Percentiles rank a stretch among this genome's conserved stretches.
These are phyloP conservation scores for Xylaria sp. DNA, from an alignment of 2,329 filamentous ascomycete genomes.

Conservation along the genomic window DNA sequence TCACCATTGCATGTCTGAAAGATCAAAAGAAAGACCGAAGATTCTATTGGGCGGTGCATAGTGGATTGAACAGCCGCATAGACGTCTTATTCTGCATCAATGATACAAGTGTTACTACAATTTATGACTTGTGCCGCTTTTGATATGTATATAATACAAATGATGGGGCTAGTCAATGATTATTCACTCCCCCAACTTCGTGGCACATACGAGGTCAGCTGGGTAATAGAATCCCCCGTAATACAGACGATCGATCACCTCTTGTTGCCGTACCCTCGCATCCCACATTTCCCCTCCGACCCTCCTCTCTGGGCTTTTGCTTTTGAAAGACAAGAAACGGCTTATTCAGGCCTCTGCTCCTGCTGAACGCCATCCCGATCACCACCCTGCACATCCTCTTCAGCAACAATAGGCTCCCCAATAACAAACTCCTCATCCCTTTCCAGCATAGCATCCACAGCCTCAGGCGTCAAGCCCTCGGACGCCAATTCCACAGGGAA, in stretches of 20 bases:
- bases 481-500: conserved; percentile 36
- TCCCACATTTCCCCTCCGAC: too few relatives aligned
- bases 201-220: neutral
- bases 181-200: neutral
- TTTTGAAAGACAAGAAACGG: too few relatives aligned
- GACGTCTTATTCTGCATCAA: conserved; percentile 25
- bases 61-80: conserved; percentile 2
- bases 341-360: conserved; percentile 7
- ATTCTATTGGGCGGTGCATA: neutral
- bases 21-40: neutral
- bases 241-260: neutral
- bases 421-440: conserved; percentile 54
- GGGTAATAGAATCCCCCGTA: neutral
- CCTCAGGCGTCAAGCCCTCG: conserved; percentile 39
- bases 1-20: neutral
- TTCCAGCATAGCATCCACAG: conserved; percentile 48
- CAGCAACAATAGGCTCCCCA: conserved; percentile 46
- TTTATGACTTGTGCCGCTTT: conserved; percentile 38
- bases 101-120: conserved; percentile 23
- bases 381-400: conserved; percentile 21
- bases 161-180: conserved; percentile 43
- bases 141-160: conserved; percentile 49
- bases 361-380: neutral
- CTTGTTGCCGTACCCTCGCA: neutral
- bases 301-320: too few relatives aligned